Evolutionary conservation across 179 eudicot species (phyloP).

Genomic region (Patellifolia procumbens): DNA sequence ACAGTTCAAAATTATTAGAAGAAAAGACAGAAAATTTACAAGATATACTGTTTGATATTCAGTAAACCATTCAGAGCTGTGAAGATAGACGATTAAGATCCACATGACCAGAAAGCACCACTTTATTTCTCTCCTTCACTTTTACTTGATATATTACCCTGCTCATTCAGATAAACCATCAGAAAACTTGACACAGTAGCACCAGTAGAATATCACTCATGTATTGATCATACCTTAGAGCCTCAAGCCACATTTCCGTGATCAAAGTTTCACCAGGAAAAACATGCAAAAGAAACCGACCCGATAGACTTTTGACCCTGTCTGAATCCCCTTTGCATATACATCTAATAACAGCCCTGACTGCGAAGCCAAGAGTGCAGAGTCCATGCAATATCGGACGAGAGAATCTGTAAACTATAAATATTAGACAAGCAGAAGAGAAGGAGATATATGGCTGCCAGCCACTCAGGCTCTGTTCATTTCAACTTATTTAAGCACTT

Average conservation of each 20-base stretch:
- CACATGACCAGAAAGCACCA: conserved; percentile 75
- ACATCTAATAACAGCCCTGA: conserved; percentile 68
- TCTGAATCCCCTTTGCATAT: conserved; percentile 75
- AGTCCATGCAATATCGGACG: conserved; percentile 96
- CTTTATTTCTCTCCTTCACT: conserved; percentile 82
- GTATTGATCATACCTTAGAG: conserved; percentile 49
- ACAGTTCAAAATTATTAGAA: not conserved
- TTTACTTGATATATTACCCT: conserved; percentile 86
- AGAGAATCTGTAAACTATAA: conserved; percentile 48
- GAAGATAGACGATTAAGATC: conserved; percentile 55
- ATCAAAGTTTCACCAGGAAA: conserved; percentile 88
- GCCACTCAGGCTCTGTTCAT: too few species aligned
- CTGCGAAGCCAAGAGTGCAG: conserved; percentile 90
- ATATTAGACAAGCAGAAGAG: not conserved
- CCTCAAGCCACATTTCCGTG: conserved; percentile 96
- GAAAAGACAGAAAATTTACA: not conserved
- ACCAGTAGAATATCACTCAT: not conserved
- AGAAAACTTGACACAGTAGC: not conserved
- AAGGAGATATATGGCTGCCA: too few species aligned
- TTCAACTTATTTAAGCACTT: too few species aligned
- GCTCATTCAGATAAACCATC: conserved; percentile 29
- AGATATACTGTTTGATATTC: not conserved
- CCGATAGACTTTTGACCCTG: conserved; percentile 67
- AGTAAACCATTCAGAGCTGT: conserved; percentile 45
- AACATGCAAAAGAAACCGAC: conserved; percentile 78